Base-by-base conservation (phyloP, 2,329 filamentous ascomycete genomes). In the Microdochium paspali region DNA sequence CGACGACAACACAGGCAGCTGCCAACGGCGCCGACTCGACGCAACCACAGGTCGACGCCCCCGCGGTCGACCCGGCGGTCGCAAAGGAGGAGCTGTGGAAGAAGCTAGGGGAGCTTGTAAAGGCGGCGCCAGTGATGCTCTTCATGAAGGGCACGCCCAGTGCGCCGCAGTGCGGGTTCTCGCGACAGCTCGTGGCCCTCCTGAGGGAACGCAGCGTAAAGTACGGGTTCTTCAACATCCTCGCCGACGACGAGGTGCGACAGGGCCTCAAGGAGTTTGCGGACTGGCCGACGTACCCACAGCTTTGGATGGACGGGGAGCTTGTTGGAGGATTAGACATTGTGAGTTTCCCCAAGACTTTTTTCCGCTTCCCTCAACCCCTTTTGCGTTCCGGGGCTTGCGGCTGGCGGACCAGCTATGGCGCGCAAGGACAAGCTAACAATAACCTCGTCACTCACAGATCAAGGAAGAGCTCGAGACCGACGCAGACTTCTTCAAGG, bases 161-260 rank as follows among this genome's bases (percentile, higher is more conserved):
- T 54, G 78, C 81, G 26, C 90, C 90, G 1, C 87, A 95, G 66
- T 95, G 90, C 61, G 90, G 93, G 2, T 98, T 98, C 69, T 95
- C 88, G 55, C 76, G 91, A 56, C 90, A 96, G 70, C 72, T 95
- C 42, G 93, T 98, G 40, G 82, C 74, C 24, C 79, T 98, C 44
- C 70, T 98, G 58, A 80, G 93, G 46, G 91, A 97, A 69, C 84
- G 89, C 62, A 85, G 85, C 45, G 86, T 98, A 51, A 89, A 95
- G 64, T 98, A 97, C 65, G 93, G 93, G 20, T 98, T 98, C 74
- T 98, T 98, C 75, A 97, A 98, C 64, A 98, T 98, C 54, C 69
- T 98, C 58, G 93, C 93, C 53, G 93, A 98, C 64, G 91, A 98
- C 60, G 91, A 97, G 66, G 93, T 98, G 44, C 79, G 93, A 51